phyloP scores from a whole-genome alignment of 805 yeast species.

The Cyberlindnera bimundalis region DNA sequence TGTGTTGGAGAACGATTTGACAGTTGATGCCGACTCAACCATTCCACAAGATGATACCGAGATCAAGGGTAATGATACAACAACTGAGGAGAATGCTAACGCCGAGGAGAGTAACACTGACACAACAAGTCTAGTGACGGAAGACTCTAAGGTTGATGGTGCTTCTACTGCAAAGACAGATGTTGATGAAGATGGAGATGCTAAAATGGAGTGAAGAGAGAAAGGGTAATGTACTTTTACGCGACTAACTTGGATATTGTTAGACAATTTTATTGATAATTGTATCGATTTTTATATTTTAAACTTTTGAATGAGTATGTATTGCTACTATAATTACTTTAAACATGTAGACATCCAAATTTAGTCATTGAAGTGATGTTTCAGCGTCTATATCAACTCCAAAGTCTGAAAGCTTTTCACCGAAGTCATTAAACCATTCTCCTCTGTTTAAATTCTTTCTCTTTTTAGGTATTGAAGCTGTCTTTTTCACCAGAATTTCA shows the following conservation, averaged over 20 bases:
- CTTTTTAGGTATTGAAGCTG: not conserved
- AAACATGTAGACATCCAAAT: too few relatives aligned
- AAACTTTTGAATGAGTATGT: not conserved
- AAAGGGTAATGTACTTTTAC: not conserved
- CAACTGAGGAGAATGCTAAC: constrained; percentile 46
- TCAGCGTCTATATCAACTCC: constrained; percentile 73
- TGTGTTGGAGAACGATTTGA: constrained; percentile 28
- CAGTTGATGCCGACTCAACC: constrained; percentile 47
- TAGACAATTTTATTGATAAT: too few relatives aligned
- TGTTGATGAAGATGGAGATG: constrained; percentile 32
- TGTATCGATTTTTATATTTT: not conserved
- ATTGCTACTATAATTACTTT: too few relatives aligned
- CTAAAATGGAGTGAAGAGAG: constrained; percentile 25
- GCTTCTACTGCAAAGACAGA: constrained; percentile 14
- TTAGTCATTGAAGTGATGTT: constrained; percentile 20
- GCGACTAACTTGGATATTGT: not conserved
- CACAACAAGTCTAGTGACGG: constrained; percentile 19
- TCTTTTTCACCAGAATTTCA: constrained; percentile 30
- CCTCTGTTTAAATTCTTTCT: constrained; percentile 31
- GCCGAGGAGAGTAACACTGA: constrained; percentile 27
- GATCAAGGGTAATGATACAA: constrained; percentile 36
- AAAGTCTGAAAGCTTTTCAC: constrained; percentile 80
- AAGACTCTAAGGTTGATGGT: constrained; percentile 9
- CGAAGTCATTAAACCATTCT: constrained; percentile 73
- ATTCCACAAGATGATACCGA: constrained; percentile 47